These are phyloP conservation scores for Boletus rubroflammeus DNA, from an alignment of 768 basidiomycete genomes.

Conservation along the genomic window DNA sequence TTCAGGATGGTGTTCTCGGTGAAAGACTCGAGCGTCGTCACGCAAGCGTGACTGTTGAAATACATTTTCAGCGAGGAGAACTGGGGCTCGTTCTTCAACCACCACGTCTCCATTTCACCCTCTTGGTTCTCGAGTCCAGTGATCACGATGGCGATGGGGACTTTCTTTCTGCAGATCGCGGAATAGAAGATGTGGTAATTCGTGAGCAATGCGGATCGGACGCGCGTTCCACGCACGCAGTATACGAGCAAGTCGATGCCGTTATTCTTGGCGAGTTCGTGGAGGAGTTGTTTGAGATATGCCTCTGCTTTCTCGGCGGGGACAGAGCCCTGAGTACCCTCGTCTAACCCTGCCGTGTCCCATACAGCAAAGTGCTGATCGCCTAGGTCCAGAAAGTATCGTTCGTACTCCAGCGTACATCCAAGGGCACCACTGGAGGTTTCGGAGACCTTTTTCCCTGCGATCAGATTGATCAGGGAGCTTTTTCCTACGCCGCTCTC, in stretches of 20 bases:
- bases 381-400: slow-evolving; percentile 22
- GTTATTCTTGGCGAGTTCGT: slow-evolving; percentile 30
- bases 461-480: slow-evolving; percentile 43
- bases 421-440: slow-evolving; percentile 33
- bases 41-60: slow-evolving; percentile 32
- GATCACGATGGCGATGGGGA: slow-evolving; percentile 40
- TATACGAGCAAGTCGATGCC: slow-evolving; percentile 41
- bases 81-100: slow-evolving; percentile 22
- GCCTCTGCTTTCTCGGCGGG: slow-evolving; percentile 30
- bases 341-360: slow-evolving; percentile 36
- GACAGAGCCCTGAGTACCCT: slow-evolving; percentile 25
- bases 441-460: slow-evolving; percentile 20
- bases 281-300: slow-evolving; percentile 35
- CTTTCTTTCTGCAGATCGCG: slow-evolving; percentile 37
- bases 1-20: slow-evolving; percentile 7
- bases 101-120: slow-evolving; percentile 33
- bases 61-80: slow-evolving; percentile 26
- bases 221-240: slow-evolving; percentile 38
- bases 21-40: slow-evolving; percentile 27
- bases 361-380: slow-evolving; percentile 24
- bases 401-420: slow-evolving; percentile 33
- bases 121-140: slow-evolving; percentile 41
- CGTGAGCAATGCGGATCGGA: slow-evolving; percentile 31
- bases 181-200: slow-evolving; percentile 41
- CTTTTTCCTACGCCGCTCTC: slow-evolving; percentile 43